Percentiles rank a stretch among this genome's conserved stretches.
These are phyloP conservation scores for Rutstroemia sydowiana DNA, from an alignment of 2,329 filamentous ascomycete genomes.

Conservation along the genomic window DNA sequence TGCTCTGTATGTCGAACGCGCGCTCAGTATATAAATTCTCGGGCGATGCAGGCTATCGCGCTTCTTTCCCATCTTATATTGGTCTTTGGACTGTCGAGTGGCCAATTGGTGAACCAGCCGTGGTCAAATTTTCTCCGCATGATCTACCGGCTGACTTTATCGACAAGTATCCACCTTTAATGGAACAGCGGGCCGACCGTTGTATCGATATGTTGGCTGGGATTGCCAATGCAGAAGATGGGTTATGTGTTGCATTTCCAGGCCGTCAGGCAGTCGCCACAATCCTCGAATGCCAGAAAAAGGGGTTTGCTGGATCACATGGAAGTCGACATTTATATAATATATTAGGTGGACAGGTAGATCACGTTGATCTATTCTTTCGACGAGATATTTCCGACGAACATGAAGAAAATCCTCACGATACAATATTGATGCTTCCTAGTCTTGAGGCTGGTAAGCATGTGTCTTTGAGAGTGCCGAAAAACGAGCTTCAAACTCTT, in stretches of 20 bases:
- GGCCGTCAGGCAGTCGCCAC: slow-evolving; percentile 14
- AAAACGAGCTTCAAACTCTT: slow-evolving; percentile 20
- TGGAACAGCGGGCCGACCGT: slow-evolving; percentile 18
- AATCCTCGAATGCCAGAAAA: slow-evolving; percentile 15
- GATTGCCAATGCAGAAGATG: slow-evolving; percentile 6
- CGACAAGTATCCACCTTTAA: slow-evolving; percentile 20
- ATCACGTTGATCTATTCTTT: slow-evolving; percentile 29
- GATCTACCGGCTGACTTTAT: slow-evolving; percentile 15
- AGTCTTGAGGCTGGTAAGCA: background rate
- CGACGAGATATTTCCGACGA: background rate
- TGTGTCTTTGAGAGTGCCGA: background rate
- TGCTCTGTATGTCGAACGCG: slow-evolving; percentile 22
- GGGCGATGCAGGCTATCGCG: slow-evolving; percentile 29
- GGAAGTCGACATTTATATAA: slow-evolving; percentile 29
- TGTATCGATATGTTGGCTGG: slow-evolving; percentile 23
- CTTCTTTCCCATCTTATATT: slow-evolving; percentile 30
- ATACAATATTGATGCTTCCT: background rate
- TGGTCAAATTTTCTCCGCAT: slow-evolving; percentile 11
- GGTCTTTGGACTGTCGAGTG: slow-evolving; percentile 31
- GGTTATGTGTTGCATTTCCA: slow-evolving; percentile 21
- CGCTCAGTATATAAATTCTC: slow-evolving; percentile 28
- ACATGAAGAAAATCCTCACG: background rate
- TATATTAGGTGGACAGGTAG: slow-evolving; percentile 29
- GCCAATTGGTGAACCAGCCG: slow-evolving; percentile 26
- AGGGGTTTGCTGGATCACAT: slow-evolving; percentile 29